Evolutionary conservation across 2,329 filamentous ascomycete genomes (phyloP), one percentile per base, ranked within the genome.

Genomic region (Aspergillus novofumigatus): DNA sequence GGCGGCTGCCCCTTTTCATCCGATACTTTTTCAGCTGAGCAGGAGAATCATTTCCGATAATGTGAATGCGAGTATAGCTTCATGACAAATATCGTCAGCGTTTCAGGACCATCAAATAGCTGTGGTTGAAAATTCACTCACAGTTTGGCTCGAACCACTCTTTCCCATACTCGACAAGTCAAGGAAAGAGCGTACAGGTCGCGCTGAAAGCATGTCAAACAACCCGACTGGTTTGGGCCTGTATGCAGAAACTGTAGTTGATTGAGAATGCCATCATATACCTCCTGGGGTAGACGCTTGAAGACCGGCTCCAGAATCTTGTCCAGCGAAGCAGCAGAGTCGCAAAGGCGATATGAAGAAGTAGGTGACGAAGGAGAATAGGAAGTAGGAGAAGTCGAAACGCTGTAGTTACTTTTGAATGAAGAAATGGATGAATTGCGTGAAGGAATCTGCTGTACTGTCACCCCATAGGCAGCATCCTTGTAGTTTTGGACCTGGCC

Each of bases 151-250:
- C 78, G 77, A 10, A 81, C 81, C 14, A 77, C 77, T 59, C 76
- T 78, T 62, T 83, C 78, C 83, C 83, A 86, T n/a, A 76, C 70
- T 53, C 80, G 81, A 61, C 79, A 83, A 20, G 81, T 82, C 59
- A 84, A 67, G 50, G 80, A 78, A 29, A 86, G 71, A 50, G 77
- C 77, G 60, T 78, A 75, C 21, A 86, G 67, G 65, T 86, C 83
- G 55, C 76, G 75, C 60, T 83, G 74, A 59, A 81, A 82, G 63
- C 82, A 84, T 53, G 80, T 78, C 48, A 78, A 72, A 65, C 83
- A 84, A 35, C 79, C 74, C 23, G 71, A 64, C 41, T 75, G 71
- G 32, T 68, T 64, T 11, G 72, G 64, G 6, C 67, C 69, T 14
- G 72, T 67, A 62, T 85, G 78, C 26, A 81, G 62, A 8, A 67